Conservation (phyloP, 2,329 filamentous ascomycete genomes). For the Fusarium drepaniforme region DNA sequence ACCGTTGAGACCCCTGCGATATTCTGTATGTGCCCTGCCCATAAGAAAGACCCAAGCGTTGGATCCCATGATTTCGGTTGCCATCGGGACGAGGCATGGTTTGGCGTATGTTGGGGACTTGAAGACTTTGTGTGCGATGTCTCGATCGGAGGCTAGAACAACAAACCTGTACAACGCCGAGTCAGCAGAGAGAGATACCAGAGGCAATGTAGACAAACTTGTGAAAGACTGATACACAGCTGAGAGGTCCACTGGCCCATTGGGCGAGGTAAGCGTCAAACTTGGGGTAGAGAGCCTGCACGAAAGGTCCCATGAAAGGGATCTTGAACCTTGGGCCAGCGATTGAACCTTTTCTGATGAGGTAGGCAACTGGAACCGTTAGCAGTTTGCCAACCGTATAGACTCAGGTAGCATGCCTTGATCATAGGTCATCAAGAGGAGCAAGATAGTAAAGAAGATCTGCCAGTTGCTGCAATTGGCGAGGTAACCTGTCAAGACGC, state of each 20-base stretch:
- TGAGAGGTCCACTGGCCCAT: slow-evolving; percentile 83
- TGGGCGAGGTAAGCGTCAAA: slow-evolving; percentile 81
- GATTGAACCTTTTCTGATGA: slow-evolving; percentile 71
- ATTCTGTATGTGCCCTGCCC: slow-evolving; percentile 82
- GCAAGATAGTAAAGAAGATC: slow-evolving; percentile 46
- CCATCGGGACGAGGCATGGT: slow-evolving; percentile 82
- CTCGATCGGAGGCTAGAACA: slow-evolving; percentile 81
- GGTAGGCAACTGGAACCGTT: slow-evolving; percentile 65
- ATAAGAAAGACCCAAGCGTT: slow-evolving; percentile 85
- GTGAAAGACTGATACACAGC: slow-evolving; percentile 88
- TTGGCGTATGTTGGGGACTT: slow-evolving; percentile 82
- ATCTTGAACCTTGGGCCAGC: slow-evolving; percentile 74
- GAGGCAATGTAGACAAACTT: slow-evolving; percentile 76
- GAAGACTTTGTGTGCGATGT: slow-evolving; percentile 85
- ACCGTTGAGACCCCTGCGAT: slow-evolving; percentile 79
- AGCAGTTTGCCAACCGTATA: not conserved
- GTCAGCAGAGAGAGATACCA: too few relatives aligned
- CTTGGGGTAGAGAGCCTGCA: slow-evolving; percentile 79
- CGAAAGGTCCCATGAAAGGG: slow-evolving; percentile 80
- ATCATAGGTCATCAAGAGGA: slow-evolving; percentile 53
- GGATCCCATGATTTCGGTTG: slow-evolving; percentile 78
- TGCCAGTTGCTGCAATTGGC: slow-evolving; percentile 17
- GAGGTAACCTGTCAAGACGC: slow-evolving; percentile 23
- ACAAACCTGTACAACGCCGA: slow-evolving; percentile 72
- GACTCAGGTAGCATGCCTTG: slow-evolving; percentile 47